Evolutionary conservation across 2,329 filamentous ascomycete genomes (phyloP), one percentile per base, ranked within the genome.

Genomic region (Penicillium sp.): DNA sequence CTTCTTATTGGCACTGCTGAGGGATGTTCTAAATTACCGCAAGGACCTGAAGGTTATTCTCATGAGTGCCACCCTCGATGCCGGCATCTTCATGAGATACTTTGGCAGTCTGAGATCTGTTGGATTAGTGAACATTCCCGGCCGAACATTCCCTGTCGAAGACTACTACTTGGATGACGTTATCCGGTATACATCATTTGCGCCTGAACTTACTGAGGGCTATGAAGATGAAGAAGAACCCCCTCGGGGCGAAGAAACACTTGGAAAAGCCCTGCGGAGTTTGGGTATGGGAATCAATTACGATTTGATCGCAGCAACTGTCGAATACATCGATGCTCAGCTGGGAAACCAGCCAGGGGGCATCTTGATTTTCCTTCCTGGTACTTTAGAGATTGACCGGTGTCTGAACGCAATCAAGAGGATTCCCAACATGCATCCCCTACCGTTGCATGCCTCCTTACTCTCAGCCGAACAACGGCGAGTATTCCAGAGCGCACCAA

Each of bases 1-100:
- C 71, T 97, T 99, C 68, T 78, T 97, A 10, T 81, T 99, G 50
- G 91, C 92, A 41, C 82, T 99, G 48, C 78, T 99, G 33, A 85
- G 91, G 53, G 89, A 96, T 69, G 90, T 96, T 7, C 75, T 97
- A 61, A 83, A 82, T 55, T 80, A 81, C 62, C 83, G 89, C 46
- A 87, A 86, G 65, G 89, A 95, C 60, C 82, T 97, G 36, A 96
- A 93, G 72, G 82, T 97, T 38, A 86, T 99, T 12, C 80, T 99
- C 35, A 99, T 99, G 94, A 96, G 91, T 73, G 93, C 93, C 2
- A 99, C 93, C 0, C 84, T 97, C 3, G 92, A 99, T 73, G 91
- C 93, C 1, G 83, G 86, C 0, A 86, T 91, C 0, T 97, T 97
- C 72, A 86, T 86, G 61, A 78, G 85, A 53, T 97, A 97, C 73